Conservation (phyloP, 768 basidiomycete species). For the Pleurotus sapidus region DNA sequence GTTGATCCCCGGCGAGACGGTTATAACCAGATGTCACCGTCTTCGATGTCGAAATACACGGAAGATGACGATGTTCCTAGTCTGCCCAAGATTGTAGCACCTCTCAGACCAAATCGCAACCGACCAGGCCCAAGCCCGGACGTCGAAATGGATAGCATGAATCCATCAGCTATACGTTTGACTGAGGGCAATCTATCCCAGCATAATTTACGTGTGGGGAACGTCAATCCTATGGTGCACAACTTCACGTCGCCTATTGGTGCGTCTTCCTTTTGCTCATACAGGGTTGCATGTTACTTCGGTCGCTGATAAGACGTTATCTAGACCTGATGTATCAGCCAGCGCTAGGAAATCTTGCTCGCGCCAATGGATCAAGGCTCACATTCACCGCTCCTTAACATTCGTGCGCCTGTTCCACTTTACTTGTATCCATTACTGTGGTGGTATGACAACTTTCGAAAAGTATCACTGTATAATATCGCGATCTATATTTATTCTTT, state of each 20-base stretch:
- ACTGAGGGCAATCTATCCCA: conserved; percentile 43
- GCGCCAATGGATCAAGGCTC: conserved; percentile 22
- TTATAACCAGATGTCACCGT: conserved; percentile 9
- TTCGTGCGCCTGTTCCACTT: neutral
- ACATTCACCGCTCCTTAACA: conserved; percentile 29
- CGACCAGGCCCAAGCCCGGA: conserved; percentile 24
- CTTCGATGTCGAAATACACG: conserved; percentile 21
- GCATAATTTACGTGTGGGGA: conserved; percentile 33
- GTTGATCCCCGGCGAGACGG: conserved; percentile 1
- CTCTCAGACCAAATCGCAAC: conserved; percentile 41
- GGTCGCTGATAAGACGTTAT: neutral
- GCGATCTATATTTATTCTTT: neutral
- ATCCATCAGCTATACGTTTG: conserved; percentile 13
- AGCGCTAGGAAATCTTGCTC: conserved; percentile 6
- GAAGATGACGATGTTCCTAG: conserved; percentile 25
- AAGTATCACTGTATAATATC: conserved; percentile 6
- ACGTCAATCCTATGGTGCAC: conserved; percentile 51
- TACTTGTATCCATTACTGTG: neutral
- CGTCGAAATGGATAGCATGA: conserved; percentile 31
- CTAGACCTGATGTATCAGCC: conserved; percentile 24
- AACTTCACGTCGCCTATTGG: conserved; percentile 73
- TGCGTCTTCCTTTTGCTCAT: conserved; percentile 23
- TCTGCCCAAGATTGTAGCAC: conserved; percentile 13
- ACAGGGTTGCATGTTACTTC: too few species aligned
- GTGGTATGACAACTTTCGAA: neutral